phyloP scores from a whole-genome alignment of 2,329 filamentous ascomycete genomes.

The Cladosporium phlei region DNA sequence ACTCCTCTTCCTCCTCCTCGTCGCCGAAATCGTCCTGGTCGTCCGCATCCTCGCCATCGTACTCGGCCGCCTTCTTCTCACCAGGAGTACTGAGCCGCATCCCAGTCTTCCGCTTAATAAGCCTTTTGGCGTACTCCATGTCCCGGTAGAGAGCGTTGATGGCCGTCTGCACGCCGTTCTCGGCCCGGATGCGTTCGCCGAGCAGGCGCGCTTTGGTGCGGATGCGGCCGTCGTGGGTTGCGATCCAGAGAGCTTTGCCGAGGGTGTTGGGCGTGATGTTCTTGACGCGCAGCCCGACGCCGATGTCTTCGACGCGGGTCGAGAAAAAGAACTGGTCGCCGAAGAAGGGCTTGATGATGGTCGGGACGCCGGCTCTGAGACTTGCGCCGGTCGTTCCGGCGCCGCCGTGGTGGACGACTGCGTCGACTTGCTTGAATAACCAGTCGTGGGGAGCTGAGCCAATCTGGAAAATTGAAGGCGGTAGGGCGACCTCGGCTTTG shows the following conservation, averaged over 20 bases:
- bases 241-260: conserved; percentile 82
- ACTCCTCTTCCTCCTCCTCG: conserved; percentile 41
- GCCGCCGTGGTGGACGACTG: conserved; percentile 89
- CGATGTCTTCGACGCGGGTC: conserved; percentile 80
- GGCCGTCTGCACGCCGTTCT: conserved; percentile 82
- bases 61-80: conserved; percentile 10
- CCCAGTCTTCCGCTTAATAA: conserved; percentile 59
- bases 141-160: conserved; percentile 93
- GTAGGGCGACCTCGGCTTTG: conserved; percentile 64
- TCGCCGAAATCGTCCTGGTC: conserved; percentile 16
- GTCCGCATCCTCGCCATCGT: conserved; percentile 29
- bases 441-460: conserved; percentile 92
- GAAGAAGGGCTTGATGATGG: conserved; percentile 94
- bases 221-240: conserved; percentile 85
- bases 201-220: conserved; percentile 76
- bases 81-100: conserved; percentile 3
- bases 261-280: conserved; percentile 85
- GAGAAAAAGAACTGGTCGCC: conserved; percentile 98
- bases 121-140: conserved; percentile 81
- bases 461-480: conserved; percentile 80
- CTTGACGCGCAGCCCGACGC: conserved; percentile 83
- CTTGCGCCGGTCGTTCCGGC: conserved; percentile 93
- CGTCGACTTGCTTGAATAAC: conserved; percentile 91
- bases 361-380: conserved; percentile 83
- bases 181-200: conserved; percentile 84